Percentiles rank a stretch among this genome's conserved stretches.
Evolutionary conservation across 1,284 basidiomycete genomes (phyloP).

Genomic region (Naganishia sp.): DNA sequence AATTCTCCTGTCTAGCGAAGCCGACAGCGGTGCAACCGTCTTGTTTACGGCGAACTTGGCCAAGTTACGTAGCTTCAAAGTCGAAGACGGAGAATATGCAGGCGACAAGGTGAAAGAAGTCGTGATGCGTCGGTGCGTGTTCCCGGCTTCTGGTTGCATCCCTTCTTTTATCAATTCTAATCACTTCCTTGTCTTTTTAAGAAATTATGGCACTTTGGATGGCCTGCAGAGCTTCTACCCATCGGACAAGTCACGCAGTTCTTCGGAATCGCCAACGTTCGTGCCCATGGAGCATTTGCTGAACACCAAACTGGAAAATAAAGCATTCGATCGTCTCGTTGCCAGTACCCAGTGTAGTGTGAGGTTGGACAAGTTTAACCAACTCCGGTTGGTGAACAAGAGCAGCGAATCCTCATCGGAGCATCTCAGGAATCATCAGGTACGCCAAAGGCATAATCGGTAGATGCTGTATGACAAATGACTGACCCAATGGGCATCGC

Average conservation of each 20-base stretch:
- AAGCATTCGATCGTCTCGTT: slow-evolving; percentile 83
- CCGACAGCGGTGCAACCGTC: slow-evolving; percentile 65
- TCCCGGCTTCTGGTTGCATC: background rate
- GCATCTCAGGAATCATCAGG: slow-evolving; percentile 80
- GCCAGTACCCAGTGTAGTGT: slow-evolving; percentile 84
- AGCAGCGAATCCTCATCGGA: slow-evolving; percentile 52
- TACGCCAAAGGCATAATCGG: slow-evolving; percentile 47
- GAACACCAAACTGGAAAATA: slow-evolving; percentile 77
- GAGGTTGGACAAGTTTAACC: slow-evolving; percentile 93
- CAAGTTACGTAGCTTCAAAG: slow-evolving; percentile 75
- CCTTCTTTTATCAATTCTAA: background rate
- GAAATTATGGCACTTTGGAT: slow-evolving; percentile 71
- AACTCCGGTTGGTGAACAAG: slow-evolving; percentile 73
- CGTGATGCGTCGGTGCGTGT: slow-evolving; percentile 75
- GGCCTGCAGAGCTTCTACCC: slow-evolving; percentile 90
- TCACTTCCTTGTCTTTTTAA: slow-evolving; percentile 42
- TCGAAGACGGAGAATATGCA: slow-evolving; percentile 74
- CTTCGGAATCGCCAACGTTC: slow-evolving; percentile 52
- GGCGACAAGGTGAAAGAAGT: slow-evolving; percentile 84
- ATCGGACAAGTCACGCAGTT: slow-evolving; percentile 52
- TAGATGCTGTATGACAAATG: background rate
- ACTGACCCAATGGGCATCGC: too few relatives aligned
- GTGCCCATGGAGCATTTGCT: slow-evolving; percentile 88
- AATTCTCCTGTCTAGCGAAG: slow-evolving; percentile 73
- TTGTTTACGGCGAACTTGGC: slow-evolving; percentile 81